Evolutionary conservation across 2,329 filamentous ascomycete species (phyloP), one percentile per base, ranked within the genome.

Genomic region (Harringtonia lauricola): DNA sequence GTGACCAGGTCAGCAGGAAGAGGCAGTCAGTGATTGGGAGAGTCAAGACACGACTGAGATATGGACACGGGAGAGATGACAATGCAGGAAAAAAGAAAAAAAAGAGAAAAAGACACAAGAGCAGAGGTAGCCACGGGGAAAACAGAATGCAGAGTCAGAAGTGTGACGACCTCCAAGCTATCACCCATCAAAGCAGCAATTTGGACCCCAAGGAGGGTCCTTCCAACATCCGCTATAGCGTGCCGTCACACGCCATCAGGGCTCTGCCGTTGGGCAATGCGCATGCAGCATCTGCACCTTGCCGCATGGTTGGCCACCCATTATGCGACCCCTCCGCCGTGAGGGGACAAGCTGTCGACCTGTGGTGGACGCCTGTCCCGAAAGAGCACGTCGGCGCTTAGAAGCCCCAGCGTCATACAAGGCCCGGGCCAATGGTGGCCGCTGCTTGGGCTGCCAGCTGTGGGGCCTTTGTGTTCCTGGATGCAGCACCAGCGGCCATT

Each of bases 401-500:
- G 22, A 42, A 17, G 34, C 3, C 30, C 5, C 26, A 31, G 24
- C 19, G 29, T 17, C 29, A 8, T 9, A n/a, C 4, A 17, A 26
- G 37, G 42, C n/a, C 36, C 40, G 19, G 43, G 24, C 47, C 47
- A 49, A 49, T 49, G 15, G 36, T 17, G 15, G 35, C 12, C 30
- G 34, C 6, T 19, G 8, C 12, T 42, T 5, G 18, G 12, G 35
- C 6, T 42, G 19, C 9, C 14, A 30, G 26, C n/a, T 33, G 31
- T 45, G 45, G 42, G 19, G 15, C 37, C 26, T 30, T 30, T 10
- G 31, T 21, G 17, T 17, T 14, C 35, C 8, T 18, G n/a, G n/a
- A 36, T 17, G 24, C 24, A 26, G 24, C 7, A 26, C n/a, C n/a
- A 26, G 24, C 24, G 24, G 10, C 24, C 24, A 26, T n/a, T n/a